Evolutionary conservation across 768 basidiomycete genomes (phyloP).

Genomic region (Xerocomellus dryophilus): DNA sequence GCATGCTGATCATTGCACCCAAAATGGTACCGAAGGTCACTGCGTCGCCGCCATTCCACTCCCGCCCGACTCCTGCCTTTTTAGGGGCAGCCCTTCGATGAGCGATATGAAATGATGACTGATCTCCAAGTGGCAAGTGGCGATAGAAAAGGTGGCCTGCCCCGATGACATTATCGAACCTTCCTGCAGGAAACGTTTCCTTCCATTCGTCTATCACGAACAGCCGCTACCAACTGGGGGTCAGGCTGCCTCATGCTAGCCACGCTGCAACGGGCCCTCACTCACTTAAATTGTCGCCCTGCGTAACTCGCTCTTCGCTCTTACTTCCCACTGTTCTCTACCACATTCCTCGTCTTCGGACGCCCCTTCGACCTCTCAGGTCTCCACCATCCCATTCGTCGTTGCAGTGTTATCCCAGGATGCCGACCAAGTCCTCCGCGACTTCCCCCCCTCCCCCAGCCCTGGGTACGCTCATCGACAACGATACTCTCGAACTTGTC

Average conservation of each 20-base stretch:
- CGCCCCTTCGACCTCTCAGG: constrained; percentile 25
- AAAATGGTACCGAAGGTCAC: neutral
- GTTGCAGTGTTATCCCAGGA: constrained; percentile 21
- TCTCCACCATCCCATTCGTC: constrained; percentile 15
- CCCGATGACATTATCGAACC: constrained; percentile 27
- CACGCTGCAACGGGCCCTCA: constrained; percentile 33
- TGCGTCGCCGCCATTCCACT: constrained; percentile 3
- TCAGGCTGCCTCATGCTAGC: constrained; percentile 36
- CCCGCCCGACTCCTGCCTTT: constrained; percentile 20
- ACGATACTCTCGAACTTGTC: constrained; percentile 75
- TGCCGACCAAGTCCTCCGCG: constrained; percentile 34
- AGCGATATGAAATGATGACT: constrained; percentile 34
- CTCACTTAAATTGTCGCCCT: constrained; percentile 33
- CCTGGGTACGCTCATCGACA: constrained; percentile 81
- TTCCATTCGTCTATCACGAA: constrained; percentile 33
- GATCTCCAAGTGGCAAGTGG: constrained; percentile 22
- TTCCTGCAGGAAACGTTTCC: constrained; percentile 28
- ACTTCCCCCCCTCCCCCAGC: constrained; percentile 46
- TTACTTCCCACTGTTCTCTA: constrained; percentile 23
- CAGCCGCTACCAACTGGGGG: constrained; percentile 29
- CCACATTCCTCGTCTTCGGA: constrained; percentile 23
- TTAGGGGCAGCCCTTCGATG: constrained; percentile 23
- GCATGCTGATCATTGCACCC: constrained; percentile 9
- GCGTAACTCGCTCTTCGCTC: constrained; percentile 24
- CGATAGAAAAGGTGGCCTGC: constrained; percentile 30